phyloP scores from a whole-genome alignment of 305 asterid species.

The Fraxinus dipetala region DNA sequence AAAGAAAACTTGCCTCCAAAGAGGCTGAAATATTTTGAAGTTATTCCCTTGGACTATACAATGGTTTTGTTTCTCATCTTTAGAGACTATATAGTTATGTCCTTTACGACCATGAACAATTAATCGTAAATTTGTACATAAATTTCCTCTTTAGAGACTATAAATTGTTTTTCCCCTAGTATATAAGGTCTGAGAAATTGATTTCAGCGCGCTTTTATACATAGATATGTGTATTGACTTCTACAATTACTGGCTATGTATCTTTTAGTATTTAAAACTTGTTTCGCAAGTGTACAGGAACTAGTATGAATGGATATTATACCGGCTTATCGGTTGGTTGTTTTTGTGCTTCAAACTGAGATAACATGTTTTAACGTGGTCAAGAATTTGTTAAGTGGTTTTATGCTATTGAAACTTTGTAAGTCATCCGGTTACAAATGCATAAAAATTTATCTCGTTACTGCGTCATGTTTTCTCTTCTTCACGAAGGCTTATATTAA shows the following conservation, averaged over 20 bases:
- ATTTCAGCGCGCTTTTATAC: background rate
- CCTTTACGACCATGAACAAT: background rate
- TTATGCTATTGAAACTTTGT: background rate
- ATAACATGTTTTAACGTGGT: background rate
- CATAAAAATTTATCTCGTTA: background rate
- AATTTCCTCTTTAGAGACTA: background rate
- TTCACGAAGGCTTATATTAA: background rate
- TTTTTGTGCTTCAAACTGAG: background rate
- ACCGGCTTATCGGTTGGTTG: background rate
- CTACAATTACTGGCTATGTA: background rate
- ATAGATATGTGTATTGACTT: background rate
- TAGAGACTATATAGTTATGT: background rate
- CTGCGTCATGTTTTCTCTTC: background rate
- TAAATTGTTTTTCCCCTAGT: background rate
- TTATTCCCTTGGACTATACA: background rate
- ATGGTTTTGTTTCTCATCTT: background rate
- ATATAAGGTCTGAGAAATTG: background rate
- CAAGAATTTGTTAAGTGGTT: background rate
- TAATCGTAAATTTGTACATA: background rate
- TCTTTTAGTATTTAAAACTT: background rate
- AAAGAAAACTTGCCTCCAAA: background rate
- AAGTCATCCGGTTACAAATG: background rate
- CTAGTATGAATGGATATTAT: background rate
- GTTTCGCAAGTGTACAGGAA: background rate
- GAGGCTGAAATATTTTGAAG: background rate